Conservation (phyloP, 352 stramenopile species). For the Phytophthora constricta region DNA sequence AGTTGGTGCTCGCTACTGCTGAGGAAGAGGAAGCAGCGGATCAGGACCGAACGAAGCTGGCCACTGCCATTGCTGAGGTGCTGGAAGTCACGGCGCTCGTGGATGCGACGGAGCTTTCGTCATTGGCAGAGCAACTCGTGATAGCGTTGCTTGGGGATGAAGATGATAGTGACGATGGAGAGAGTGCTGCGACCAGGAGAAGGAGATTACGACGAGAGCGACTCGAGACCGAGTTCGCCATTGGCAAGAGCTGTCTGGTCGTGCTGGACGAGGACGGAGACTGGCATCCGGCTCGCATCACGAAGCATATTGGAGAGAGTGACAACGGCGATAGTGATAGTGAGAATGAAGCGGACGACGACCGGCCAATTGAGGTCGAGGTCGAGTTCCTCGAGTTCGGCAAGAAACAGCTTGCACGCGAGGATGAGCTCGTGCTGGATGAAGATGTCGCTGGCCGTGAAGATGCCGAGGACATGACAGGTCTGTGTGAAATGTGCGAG, state of each 20-base stretch:
- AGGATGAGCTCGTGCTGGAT: constrained; percentile 72
- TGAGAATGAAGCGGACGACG: background rate
- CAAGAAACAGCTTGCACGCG: constrained; percentile 64
- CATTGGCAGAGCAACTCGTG: constrained; percentile 34
- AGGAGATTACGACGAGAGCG: constrained; percentile 28
- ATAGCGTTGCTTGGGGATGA: constrained; percentile 24
- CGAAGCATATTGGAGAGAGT: constrained; percentile 37
- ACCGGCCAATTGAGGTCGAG: constrained; percentile 46
- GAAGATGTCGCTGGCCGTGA: constrained; percentile 71
- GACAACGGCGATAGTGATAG: constrained; percentile 17
- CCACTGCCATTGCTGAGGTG: constrained; percentile 42
- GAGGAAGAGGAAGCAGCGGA: constrained; percentile 39
- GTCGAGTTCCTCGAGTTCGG: constrained; percentile 85
- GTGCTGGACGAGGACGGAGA: constrained; percentile 73
- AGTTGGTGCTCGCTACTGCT: constrained; percentile 60
- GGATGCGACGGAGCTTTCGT: constrained; percentile 18
- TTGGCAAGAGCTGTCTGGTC: constrained; percentile 67
- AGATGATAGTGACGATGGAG: constrained; percentile 23
- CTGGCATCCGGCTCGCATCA: constrained; percentile 77
- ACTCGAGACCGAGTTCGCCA: constrained; percentile 55
- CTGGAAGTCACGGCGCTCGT: constrained; percentile 56
- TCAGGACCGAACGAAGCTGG: constrained; percentile 30
- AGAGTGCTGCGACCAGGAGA: constrained; percentile 26
- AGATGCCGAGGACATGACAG: constrained; percentile 59
- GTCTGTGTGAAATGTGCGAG: constrained; percentile 91